Conservation (phyloP, 306 rosid species). For the Vicia villosa region DNA sequence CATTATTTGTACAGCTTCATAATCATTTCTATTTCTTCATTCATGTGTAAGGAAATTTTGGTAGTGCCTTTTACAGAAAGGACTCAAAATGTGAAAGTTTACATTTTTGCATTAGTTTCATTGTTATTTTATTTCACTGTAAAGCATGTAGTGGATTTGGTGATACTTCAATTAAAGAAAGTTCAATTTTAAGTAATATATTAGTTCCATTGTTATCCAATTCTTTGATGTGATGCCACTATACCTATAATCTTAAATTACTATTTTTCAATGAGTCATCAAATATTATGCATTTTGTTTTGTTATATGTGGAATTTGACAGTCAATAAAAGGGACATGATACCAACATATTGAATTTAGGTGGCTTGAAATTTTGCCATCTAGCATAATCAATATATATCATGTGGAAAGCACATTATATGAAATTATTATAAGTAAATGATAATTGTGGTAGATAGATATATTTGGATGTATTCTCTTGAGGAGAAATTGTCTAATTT, state of each 20-base stretch:
- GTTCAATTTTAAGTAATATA: slow-evolving; percentile 35
- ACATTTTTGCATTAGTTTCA: slow-evolving; percentile 46
- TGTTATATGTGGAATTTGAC: slow-evolving; percentile 11
- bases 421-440: too few species aligned
- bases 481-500: too few species aligned
- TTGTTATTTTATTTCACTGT: slow-evolving; percentile 47
- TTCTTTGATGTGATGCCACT: background rate
- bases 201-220: background rate
- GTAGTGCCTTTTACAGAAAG: slow-evolving; percentile 58
- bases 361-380: slow-evolving; percentile 21
- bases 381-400: slow-evolving; percentile 17
- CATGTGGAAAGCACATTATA: slow-evolving; percentile 13
- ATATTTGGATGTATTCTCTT: too few species aligned
- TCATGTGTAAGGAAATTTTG: slow-evolving; percentile 98
- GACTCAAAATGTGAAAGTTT: slow-evolving; percentile 40
- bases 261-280: background rate
- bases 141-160: slow-evolving; percentile 60
- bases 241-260: background rate
- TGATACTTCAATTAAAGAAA: slow-evolving; percentile 49
- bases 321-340: slow-evolving; percentile 20
- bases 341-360: slow-evolving; percentile 13
- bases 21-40: slow-evolving; percentile 94
- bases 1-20: slow-evolving; percentile 95
- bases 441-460: too few species aligned
- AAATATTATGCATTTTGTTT: background rate